These are phyloP conservation scores for Fomitopsis betulina DNA, from an alignment of 1,284 basidiomycete genomes.

Conservation along the genomic window DNA sequence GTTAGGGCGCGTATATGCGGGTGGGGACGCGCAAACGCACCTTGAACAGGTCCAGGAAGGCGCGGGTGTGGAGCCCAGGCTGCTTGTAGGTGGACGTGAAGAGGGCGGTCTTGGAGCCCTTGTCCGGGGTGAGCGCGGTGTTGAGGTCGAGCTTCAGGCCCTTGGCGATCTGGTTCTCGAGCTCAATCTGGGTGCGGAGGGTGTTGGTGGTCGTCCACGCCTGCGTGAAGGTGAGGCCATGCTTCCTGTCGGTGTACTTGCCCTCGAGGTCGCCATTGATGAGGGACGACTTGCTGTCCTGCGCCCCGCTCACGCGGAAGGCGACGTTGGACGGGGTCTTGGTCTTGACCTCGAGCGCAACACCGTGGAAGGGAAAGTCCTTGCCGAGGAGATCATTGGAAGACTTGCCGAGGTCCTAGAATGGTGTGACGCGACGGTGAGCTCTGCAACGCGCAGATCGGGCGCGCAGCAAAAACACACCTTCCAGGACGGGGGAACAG, in stretches of 20 bases:
- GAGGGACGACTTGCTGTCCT: constrained; percentile 66
- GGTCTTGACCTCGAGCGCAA: constrained; percentile 90
- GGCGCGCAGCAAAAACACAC: constrained; percentile 33
- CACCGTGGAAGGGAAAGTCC: constrained; percentile 88
- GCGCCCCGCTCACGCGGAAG: constrained; percentile 84
- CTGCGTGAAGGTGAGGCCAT: constrained; percentile 89
- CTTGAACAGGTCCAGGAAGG: constrained; percentile 93
- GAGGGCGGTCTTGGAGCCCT: constrained; percentile 80
- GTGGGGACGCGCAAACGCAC: constrained; percentile 34
- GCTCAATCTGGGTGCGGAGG: constrained; percentile 89
- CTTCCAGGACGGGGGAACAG: constrained; percentile 93
- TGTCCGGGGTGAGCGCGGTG: constrained; percentile 84
- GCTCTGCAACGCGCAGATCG: neutral
- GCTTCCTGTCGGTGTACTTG: constrained; percentile 85
- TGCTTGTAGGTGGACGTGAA: constrained; percentile 92
- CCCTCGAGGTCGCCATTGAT: constrained; percentile 89
- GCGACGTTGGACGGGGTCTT: constrained; percentile 85
- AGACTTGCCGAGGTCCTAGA: constrained; percentile 93
- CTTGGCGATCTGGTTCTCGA: constrained; percentile 97
- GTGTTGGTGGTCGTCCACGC: constrained; percentile 94
- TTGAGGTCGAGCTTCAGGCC: constrained; percentile 95
- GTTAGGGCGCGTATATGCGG: constrained; percentile 3
- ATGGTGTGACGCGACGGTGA: constrained; percentile 9
- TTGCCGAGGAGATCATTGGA: constrained; percentile 92
- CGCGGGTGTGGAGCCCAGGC: constrained; percentile 92